Base-by-base conservation (phyloP, 2,329 filamentous ascomycete species). In the Aspergillus ustus region DNA sequence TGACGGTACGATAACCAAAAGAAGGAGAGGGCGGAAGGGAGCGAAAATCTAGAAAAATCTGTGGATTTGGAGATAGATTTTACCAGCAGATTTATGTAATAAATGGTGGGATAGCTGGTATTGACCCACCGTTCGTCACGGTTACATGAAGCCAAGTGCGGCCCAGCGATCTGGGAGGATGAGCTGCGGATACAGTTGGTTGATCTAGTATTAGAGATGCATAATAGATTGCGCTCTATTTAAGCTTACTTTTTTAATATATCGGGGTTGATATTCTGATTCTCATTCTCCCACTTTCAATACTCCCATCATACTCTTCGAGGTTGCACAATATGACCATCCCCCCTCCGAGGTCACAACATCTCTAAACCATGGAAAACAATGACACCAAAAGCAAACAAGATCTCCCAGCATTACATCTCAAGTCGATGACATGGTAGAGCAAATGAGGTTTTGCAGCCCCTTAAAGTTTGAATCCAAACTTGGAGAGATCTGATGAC, bases 1-100 rank as follows among this genome's bases (percentile, higher is more conserved):
- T 51, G 66, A 67, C 52, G 61, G 57, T 53, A 52, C 58, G 52
- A 63, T 66, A 13, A 63, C 56, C 34, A 75, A 73, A 58, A 74
- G 69, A 59, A 69, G 65, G 15, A 73, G 68, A 57, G 72, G 67
- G 3, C 66, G 63, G 40, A 58, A 58, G 34, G 44, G 44, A 29
- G 48, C 46, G 25, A 62, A 67, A 43, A 43, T 17, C 17, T 60
- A 34, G 37, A 40, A 34, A 51, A 57, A 17, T 25, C 52, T 51
- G 22, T 61, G 29, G 34, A 19, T 25, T 25, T 25, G 25, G 8
- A 15, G 34, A 40, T 11, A 17, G 3, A 40, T 40, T 40, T 40
- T 43, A n/a, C 51, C n/a, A 11, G 13, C n/a, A 53, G 9, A 17
- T 48, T 52, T 55, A 55, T 62, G 60, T 62, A 59, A 59, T 59